Evolutionary conservation across 2,329 filamentous ascomycete genomes (phyloP).

Genomic region (Fusarium protoensiforme): DNA sequence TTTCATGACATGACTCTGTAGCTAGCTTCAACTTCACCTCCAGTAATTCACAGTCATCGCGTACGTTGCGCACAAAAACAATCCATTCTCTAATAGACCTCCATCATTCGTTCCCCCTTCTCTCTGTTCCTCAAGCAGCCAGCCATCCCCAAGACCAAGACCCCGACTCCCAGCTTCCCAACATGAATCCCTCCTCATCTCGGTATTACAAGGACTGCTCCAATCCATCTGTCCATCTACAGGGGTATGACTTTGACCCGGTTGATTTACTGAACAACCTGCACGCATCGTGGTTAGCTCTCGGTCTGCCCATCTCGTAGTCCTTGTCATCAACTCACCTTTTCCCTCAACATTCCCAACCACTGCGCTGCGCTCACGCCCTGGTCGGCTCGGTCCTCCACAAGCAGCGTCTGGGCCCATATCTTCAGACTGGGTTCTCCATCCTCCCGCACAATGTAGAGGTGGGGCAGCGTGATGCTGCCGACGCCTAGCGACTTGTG

Average conservation of each 20-base stretch:
- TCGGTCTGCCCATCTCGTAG: not conserved
- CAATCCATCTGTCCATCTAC: conserved; percentile 30
- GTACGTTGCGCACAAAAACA: conserved; percentile 21
- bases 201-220: conserved; percentile 38
- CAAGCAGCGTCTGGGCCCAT: conserved; percentile 95
- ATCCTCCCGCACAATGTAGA: conserved; percentile 95
- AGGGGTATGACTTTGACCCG: conserved; percentile 20
- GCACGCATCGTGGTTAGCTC: conserved; percentile 25
- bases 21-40: not conserved
- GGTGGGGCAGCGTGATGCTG: conserved; percentile 89
- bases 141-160: conserved; percentile 22
- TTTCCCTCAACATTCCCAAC: conserved; percentile 92
- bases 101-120: conserved; percentile 32
- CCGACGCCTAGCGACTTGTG: conserved; percentile 88
- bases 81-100: conserved; percentile 43
- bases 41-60: not conserved
- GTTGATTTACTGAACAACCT: conserved; percentile 50
- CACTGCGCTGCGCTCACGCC: conserved; percentile 93
- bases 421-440: conserved; percentile 94
- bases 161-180: conserved; percentile 37
- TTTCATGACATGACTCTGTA: not conserved
- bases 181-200: conserved; percentile 34
- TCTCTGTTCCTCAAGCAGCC: conserved; percentile 33
- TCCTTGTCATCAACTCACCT: conserved; percentile 67
- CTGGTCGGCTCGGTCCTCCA: conserved; percentile 95